phyloP scores from a whole-genome alignment of 23 red algal genomes.

The Chondrus crispus region DNA sequence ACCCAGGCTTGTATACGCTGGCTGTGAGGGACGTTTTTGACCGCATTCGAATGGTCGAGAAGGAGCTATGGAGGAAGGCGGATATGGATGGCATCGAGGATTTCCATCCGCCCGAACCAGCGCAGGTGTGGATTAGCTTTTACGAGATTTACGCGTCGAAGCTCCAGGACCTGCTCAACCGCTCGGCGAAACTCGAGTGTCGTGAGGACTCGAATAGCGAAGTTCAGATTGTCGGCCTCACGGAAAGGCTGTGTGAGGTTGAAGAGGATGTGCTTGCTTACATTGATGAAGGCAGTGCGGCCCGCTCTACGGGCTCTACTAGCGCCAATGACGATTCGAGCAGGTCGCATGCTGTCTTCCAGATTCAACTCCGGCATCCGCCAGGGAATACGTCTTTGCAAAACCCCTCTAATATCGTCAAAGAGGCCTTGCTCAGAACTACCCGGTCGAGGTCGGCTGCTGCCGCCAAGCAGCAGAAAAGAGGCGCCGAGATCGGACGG shows the following conservation, averaged over 20 bases:
- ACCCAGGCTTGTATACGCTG: slow-evolving; percentile 81
- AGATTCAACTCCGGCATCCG: slow-evolving; percentile 42
- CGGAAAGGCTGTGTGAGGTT: slow-evolving; percentile 60
- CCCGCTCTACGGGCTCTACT: slow-evolving; percentile 76
- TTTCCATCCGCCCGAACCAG: slow-evolving; percentile 49
- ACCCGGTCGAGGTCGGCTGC: not conserved
- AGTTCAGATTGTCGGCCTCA: slow-evolving; percentile 69
- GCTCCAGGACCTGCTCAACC: slow-evolving; percentile 71
- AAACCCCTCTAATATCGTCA: slow-evolving; percentile 33
- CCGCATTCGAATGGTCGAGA: slow-evolving; percentile 30
- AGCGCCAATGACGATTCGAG: slow-evolving; percentile 81
- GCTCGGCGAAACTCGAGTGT: slow-evolving; percentile 61
- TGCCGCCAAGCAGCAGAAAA: not conserved
- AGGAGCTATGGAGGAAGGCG: slow-evolving; percentile 21
- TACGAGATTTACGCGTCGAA: slow-evolving; percentile 80
- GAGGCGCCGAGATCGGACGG: slow-evolving; percentile 56
- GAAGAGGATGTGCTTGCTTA: slow-evolving; percentile 54
- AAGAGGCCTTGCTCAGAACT: slow-evolving; percentile 2
- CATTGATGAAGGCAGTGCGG: slow-evolving; percentile 44
- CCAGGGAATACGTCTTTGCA: not conserved
- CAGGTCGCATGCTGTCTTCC: slow-evolving; percentile 90
- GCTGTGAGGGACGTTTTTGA: slow-evolving; percentile 92
- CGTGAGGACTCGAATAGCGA: slow-evolving; percentile 68
- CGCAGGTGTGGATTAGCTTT: slow-evolving; percentile 80
- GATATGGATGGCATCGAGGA: slow-evolving; percentile 39